Evolutionary conservation across 306 rosid genomes (phyloP).

Genomic region (Cucumis cinereus): DNA sequence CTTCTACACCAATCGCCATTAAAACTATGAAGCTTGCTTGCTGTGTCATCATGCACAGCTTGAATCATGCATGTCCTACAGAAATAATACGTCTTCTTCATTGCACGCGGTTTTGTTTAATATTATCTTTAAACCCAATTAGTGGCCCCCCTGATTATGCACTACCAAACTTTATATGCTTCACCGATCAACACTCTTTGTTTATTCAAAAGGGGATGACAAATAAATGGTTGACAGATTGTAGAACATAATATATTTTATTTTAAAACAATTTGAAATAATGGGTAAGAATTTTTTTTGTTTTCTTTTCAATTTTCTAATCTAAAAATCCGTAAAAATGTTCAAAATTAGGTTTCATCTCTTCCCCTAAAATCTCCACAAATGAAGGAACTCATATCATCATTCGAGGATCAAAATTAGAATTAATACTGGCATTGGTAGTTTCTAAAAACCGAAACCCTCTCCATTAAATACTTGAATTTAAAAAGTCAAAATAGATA

Average conservation of each 20-base stretch:
- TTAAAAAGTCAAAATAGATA: background rate
- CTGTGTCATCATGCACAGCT: background rate
- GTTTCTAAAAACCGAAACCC: background rate
- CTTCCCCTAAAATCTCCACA: background rate
- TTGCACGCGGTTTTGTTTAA: conserved; percentile 4
- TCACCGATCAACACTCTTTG: background rate
- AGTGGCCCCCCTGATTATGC: background rate
- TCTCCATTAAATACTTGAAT: background rate
- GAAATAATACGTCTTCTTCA: background rate
- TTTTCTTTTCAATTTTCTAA: background rate
- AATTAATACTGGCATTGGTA: background rate
- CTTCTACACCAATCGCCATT: background rate
- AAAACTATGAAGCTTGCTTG: background rate
- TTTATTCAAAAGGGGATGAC: background rate
- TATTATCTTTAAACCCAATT: background rate
- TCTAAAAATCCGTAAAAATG: background rate
- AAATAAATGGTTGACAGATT: background rate
- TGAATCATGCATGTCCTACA: background rate
- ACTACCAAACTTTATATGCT: background rate
- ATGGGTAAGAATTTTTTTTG: background rate
- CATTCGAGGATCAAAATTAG: background rate
- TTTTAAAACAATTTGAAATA: background rate
- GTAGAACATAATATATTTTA: background rate
- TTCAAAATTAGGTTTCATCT: background rate
- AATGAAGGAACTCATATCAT: background rate